Conservation (phyloP, 2,329 filamentous ascomycete species). For the Zymoseptoria ardabiliae region DNA sequence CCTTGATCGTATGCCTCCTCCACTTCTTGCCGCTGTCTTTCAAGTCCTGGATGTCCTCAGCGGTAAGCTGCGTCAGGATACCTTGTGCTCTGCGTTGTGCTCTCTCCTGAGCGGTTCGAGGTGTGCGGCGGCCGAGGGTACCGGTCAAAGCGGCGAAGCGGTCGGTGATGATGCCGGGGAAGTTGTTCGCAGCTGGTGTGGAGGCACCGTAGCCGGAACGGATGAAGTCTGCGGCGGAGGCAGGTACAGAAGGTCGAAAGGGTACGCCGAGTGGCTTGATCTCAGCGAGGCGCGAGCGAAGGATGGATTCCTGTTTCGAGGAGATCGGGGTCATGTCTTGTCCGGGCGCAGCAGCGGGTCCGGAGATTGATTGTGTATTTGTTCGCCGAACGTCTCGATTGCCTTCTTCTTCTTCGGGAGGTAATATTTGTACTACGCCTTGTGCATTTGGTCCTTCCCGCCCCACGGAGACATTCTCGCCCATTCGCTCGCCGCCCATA, state of each 20-base stretch:
- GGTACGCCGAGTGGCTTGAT: constrained; percentile 3
- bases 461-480: constrained; percentile 17
- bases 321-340: not conserved
- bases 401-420: constrained; percentile 9
- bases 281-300: not conserved
- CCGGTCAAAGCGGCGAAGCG: constrained; percentile 6
- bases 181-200: constrained; percentile 18
- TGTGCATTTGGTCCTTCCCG: constrained; percentile 20
- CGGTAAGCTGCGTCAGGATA: not conserved
- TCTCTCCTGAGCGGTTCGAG: not conserved
- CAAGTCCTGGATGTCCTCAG: not conserved
- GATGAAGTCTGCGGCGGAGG: constrained; percentile 11
- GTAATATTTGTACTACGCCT: constrained; percentile 10
- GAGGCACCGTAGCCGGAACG: constrained; percentile 15
- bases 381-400: not conserved
- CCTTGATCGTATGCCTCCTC: not conserved
- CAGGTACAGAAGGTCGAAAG: constrained; percentile 2
- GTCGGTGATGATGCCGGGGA: constrained; percentile 19
- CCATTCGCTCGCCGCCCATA: constrained; percentile 12
- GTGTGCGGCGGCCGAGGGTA: not conserved
- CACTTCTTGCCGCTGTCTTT: not conserved
- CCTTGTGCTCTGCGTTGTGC: not conserved
- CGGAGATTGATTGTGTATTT: constrained; percentile 3
- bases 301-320: not conserved
- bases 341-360: not conserved